A percentile compares a stretch with the other conserved stretches of the same genome.
phyloP scores from a whole-genome alignment of 2,329 filamentous ascomycete species.

The Pseudogymnoascus sp. region DNA sequence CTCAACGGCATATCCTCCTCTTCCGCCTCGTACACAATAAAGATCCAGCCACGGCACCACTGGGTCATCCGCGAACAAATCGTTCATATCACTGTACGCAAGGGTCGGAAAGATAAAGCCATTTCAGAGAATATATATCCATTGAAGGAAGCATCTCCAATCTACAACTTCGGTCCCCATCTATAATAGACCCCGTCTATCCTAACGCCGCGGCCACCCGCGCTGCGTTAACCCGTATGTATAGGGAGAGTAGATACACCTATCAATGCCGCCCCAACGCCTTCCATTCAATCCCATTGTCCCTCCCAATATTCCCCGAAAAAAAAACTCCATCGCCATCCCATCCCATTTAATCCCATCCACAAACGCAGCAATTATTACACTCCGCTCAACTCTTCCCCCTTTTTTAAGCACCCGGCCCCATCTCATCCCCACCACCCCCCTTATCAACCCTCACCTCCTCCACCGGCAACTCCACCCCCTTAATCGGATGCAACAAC shows the following conservation, averaged over 20 bases:
- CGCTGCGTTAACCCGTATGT: not conserved
- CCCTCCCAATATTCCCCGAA: not conserved
- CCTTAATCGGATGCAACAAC: slow-evolving; percentile 82
- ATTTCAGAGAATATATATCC: not conserved
- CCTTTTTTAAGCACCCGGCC: slow-evolving; percentile 24
- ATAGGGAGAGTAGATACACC: not conserved
- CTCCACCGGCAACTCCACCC: slow-evolving; percentile 45
- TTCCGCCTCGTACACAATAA: not conserved
- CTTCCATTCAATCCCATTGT: not conserved
- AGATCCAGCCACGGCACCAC: too few species aligned
- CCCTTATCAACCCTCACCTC: slow-evolving; percentile 15
- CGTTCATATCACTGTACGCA: too few species aligned
- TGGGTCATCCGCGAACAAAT: too few species aligned
- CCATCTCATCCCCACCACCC: slow-evolving; percentile 19
- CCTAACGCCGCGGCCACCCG: not conserved
- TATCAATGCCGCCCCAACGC: not conserved
- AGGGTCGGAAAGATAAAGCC: not conserved
- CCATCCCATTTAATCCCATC: not conserved
- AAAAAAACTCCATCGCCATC: not conserved
- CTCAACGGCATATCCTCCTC: not conserved
- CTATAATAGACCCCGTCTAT: not conserved
- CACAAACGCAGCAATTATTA: not conserved
- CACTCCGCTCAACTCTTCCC: not conserved
- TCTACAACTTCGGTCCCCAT: not conserved
- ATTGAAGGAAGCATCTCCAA: not conserved